Percentiles rank a stretch among this genome's conserved stretches.
These are phyloP conservation scores for Leucaena leucocephala DNA, from an alignment of 306 rosid species.

Conservation along the genomic window DNA sequence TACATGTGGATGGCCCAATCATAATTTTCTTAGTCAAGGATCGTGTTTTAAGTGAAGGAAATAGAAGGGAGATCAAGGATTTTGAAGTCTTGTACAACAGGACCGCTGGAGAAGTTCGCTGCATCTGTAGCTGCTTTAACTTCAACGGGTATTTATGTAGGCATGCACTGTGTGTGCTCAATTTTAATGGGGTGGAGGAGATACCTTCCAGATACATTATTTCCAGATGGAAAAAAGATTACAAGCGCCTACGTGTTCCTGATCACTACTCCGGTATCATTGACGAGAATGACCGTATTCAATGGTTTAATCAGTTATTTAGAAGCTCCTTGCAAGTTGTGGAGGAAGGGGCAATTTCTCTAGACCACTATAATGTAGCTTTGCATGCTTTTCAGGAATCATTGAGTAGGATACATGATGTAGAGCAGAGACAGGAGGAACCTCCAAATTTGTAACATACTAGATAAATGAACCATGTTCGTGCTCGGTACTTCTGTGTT, in stretches of 20 bases:
- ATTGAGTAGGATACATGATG: slow-evolving; percentile 71
- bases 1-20: slow-evolving; percentile 78
- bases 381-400: slow-evolving; percentile 82
- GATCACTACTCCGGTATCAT: slow-evolving; percentile 45
- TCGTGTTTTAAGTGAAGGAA: slow-evolving; percentile 75
- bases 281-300: slow-evolving; percentile 52
- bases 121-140: slow-evolving; percentile 91
- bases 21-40: slow-evolving; percentile 89
- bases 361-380: slow-evolving; percentile 76
- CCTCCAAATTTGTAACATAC: background rate
- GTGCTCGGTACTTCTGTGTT: slow-evolving; percentile 30
- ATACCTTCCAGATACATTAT: slow-evolving; percentile 72
- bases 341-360: slow-evolving; percentile 83
- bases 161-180: slow-evolving; percentile 83
- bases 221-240: slow-evolving; percentile 90
- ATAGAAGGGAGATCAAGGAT: slow-evolving; percentile 73
- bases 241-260: slow-evolving; percentile 65
- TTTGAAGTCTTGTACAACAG: slow-evolving; percentile 89
- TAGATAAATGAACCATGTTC: background rate
- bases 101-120: slow-evolving; percentile 83
- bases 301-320: slow-evolving; percentile 72
- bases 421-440: slow-evolving; percentile 55
- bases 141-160: slow-evolving; percentile 87
- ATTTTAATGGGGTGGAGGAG: slow-evolving; percentile 94
- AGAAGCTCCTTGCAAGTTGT: slow-evolving; percentile 83